Evolutionary conservation across 768 basidiomycete species (phyloP).

Genomic region (Leccinum obscurum): DNA sequence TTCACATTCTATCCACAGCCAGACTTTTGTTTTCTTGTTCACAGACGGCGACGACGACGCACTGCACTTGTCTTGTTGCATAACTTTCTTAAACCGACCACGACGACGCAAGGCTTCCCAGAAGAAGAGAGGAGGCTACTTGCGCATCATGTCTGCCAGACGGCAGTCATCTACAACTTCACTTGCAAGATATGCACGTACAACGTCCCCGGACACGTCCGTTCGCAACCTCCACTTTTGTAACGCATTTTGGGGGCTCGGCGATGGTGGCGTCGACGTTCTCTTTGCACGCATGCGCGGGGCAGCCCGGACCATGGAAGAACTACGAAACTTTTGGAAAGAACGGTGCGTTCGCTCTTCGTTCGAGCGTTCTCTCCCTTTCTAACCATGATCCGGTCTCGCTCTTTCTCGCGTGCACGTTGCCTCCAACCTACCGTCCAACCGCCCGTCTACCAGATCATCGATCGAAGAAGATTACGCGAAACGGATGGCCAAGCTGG

Average conservation of each 20-base stretch:
- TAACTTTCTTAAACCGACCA: constrained; percentile 1
- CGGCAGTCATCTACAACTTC: constrained; percentile 84
- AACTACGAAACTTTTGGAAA: constrained; percentile 86
- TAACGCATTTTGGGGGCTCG: constrained; percentile 93
- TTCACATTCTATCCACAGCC: not conserved
- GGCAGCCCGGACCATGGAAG: constrained; percentile 83
- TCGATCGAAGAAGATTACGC: constrained; percentile 95
- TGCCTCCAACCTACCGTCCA: not conserved
- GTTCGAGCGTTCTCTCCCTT: not conserved
- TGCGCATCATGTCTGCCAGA: constrained; percentile 60
- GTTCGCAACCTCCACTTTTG: constrained; percentile 80
- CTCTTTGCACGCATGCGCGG: constrained; percentile 89
- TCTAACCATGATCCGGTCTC: not conserved
- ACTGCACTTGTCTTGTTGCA: constrained; percentile 22
- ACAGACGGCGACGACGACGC: not conserved
- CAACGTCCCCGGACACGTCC: constrained; percentile 45
- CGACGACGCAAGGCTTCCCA: constrained; percentile 13
- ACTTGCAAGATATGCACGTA: constrained; percentile 65
- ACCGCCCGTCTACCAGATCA: constrained; percentile 48
- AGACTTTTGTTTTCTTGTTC: not conserved
- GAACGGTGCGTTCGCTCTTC: constrained; percentile 64
- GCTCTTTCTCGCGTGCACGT: not conserved
- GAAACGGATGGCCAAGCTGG: constrained; percentile 75
- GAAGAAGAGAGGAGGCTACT: constrained; percentile 2
- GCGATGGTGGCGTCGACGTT: constrained; percentile 88